These are phyloP conservation scores for Eucalyptus melliodora DNA, from an alignment of 345 rosid species.

Conservation along the genomic window DNA sequence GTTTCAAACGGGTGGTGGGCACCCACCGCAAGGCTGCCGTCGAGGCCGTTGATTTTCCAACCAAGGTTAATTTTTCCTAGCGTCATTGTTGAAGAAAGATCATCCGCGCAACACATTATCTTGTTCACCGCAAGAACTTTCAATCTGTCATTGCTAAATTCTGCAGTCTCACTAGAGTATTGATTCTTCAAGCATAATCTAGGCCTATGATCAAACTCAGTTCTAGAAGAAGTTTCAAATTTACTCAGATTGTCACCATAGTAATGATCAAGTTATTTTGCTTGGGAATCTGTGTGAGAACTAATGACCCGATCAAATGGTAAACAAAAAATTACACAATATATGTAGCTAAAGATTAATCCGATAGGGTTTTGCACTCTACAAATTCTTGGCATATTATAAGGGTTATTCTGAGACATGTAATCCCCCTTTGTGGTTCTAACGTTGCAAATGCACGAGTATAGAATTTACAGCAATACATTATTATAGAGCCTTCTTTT, in stretches of 20 bases:
- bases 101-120: neutral
- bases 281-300: neutral
- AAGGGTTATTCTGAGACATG: neutral
- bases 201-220: neutral
- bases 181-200: neutral
- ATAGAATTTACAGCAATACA: too few relatives aligned
- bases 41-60: neutral
- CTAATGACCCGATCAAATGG: neutral
- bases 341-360: neutral
- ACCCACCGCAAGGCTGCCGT: neutral
- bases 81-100: neutral
- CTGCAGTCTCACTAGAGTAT: neutral
- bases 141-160: neutral
- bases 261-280: neutral
- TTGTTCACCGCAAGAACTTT: neutral
- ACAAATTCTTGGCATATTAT: neutral
- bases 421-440: neutral
- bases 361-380: neutral
- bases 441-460: too few relatives aligned
- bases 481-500: too few relatives aligned
- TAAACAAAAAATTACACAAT: neutral
- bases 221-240: neutral
- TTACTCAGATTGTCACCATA: neutral
- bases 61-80: neutral
- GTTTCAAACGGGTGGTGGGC: slow-evolving; percentile 1